A percentile compares a stretch with the other conserved stretches of the same genome.
Evolutionary conservation across 2,329 filamentous ascomycete species (phyloP).

Genomic region (Microcyclosporella mali): DNA sequence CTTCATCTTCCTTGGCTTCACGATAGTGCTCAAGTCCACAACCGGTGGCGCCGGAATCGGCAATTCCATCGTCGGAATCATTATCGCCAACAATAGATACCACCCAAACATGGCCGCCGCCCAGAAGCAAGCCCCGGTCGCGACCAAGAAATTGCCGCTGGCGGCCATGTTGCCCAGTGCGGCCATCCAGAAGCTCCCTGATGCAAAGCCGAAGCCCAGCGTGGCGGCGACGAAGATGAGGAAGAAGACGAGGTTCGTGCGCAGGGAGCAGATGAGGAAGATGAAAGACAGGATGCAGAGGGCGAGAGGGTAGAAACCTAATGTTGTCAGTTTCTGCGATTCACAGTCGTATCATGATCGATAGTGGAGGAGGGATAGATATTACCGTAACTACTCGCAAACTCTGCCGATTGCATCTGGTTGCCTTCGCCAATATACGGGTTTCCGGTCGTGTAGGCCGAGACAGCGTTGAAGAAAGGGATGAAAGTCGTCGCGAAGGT

Average conservation of each 20-base stretch:
- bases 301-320: constrained; percentile 17
- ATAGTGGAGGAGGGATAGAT: background rate
- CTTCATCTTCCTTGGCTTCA: constrained; percentile 13
- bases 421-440: constrained; percentile 11
- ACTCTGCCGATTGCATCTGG: constrained; percentile 12
- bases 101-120: constrained; percentile 17
- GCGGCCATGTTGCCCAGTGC: constrained; percentile 10
- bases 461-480: constrained; percentile 16
- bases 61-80: constrained; percentile 19
- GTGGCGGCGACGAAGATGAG: constrained; percentile 22
- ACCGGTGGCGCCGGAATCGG: constrained; percentile 15
- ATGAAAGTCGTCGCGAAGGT: constrained; percentile 17
- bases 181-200: constrained; percentile 11
- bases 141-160: constrained; percentile 10
- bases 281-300: constrained; percentile 25
- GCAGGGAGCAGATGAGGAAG: constrained; percentile 18
- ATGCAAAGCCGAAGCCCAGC: constrained; percentile 16
- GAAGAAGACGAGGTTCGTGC: constrained; percentile 20
- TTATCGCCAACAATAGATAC: constrained; percentile 16
- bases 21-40: constrained; percentile 13
- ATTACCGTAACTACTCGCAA: constrained; percentile 17
- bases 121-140: constrained; percentile 15
- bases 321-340: too few species aligned
- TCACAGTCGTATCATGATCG: too few species aligned
- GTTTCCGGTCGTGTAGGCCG: constrained; percentile 15